Percentiles rank a stretch among this genome's conserved stretches.
These are phyloP conservation scores for Pholiota microspora DNA, from an alignment of 768 basidiomycete genomes.

Conservation along the genomic window DNA sequence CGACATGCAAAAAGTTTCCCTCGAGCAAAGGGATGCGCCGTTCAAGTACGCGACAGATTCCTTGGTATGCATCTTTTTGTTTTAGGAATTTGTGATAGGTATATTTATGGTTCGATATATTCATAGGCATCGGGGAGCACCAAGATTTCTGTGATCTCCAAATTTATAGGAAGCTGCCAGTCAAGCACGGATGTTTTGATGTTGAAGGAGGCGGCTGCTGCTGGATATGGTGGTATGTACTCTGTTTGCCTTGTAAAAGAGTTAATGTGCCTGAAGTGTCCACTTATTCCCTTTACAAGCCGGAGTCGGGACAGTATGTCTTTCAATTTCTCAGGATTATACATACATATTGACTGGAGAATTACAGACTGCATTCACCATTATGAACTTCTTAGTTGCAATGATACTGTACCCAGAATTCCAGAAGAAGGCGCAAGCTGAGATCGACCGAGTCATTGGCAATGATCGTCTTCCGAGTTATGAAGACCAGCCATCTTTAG, in stretches of 20 bases:
- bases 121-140: neutral
- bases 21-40: slow-evolving; percentile 10
- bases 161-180: neutral
- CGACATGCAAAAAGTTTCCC: slow-evolving; percentile 18
- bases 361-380: slow-evolving; percentile 12
- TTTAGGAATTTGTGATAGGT: neutral
- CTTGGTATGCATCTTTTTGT: neutral
- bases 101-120: neutral
- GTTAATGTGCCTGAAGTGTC: neutral
- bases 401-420: slow-evolving; percentile 28
- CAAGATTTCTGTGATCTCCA: neutral
- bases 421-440: slow-evolving; percentile 31
- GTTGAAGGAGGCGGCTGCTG: neutral
- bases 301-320: neutral
- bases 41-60: slow-evolving; percentile 10
- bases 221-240: neutral
- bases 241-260: neutral
- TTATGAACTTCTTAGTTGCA: slow-evolving; percentile 24
- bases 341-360: neutral
- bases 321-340: neutral
- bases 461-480: slow-evolving; percentile 26
- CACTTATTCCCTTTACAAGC: neutral
- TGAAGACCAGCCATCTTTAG: slow-evolving; percentile 23
- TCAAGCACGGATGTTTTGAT: neutral
- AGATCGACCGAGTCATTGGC: slow-evolving; percentile 32